phyloP scores from a whole-genome alignment of 208 protist species.

The Acanthamoeba lenticulata region DNA sequence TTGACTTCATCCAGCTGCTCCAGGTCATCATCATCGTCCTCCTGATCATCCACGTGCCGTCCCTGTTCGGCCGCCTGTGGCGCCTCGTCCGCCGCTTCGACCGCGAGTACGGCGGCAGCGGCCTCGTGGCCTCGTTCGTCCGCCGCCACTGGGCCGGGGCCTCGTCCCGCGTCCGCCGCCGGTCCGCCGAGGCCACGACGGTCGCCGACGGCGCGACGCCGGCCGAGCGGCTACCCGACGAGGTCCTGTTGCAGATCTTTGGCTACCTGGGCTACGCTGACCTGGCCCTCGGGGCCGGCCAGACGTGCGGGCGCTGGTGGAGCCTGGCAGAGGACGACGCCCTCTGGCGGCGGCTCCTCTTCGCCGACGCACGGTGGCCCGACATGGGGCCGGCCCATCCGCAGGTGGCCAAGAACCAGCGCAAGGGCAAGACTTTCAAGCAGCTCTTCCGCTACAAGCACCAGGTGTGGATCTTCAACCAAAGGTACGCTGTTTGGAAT shows the following conservation, averaged over 20 bases:
- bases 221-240: not conserved
- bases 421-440: not conserved
- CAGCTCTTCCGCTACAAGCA: slow-evolving; percentile 7
- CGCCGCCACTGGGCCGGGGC: not conserved
- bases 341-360: not conserved
- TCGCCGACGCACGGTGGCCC: not conserved
- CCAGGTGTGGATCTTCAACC: not conserved
- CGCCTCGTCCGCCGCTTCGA: not conserved
- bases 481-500: not conserved
- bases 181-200: not conserved
- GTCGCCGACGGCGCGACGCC: not conserved
- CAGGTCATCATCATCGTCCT: not conserved
- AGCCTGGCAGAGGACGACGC: not conserved
- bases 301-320: not conserved
- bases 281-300: not conserved
- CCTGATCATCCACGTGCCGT: not conserved
- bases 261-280: not conserved
- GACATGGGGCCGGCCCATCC: not conserved
- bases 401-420: not conserved
- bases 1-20: slow-evolving; percentile 13
- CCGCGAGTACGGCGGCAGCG: not conserved
- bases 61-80: not conserved
- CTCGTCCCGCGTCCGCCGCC: not conserved
- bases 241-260: slow-evolving; percentile 4
- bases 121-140: not conserved